A percentile compares a stretch with the other conserved stretches of the same genome.
Conservation (phyloP, 345 rosid genomes). For the Cardamine resedifolia region DNA sequence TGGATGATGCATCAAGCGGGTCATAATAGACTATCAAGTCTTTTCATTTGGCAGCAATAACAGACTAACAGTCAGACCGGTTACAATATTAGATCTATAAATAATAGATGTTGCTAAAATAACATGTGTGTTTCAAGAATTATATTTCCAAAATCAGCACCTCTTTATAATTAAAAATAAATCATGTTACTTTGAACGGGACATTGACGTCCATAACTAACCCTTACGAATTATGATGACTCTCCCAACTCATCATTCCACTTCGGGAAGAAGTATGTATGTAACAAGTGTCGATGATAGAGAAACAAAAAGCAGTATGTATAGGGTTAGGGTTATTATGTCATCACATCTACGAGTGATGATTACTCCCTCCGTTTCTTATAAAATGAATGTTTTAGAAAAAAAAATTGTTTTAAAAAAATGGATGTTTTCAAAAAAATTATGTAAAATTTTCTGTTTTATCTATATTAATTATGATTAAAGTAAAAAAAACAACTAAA, state of each 20-base stretch:
- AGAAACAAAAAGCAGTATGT: not conserved
- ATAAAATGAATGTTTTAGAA: too few species aligned
- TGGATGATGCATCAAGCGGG: not conserved
- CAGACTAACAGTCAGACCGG: too few species aligned
- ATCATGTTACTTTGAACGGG: conserved; percentile 2
- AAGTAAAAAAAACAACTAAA: too few species aligned
- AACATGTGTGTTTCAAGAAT: not conserved
- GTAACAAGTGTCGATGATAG: conserved; percentile 18
- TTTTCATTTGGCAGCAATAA: too few species aligned
- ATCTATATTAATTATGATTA: too few species aligned
- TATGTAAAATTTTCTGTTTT: too few species aligned
- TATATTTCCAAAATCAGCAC: not conserved
- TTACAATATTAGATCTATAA: too few species aligned
- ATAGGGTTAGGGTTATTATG: too few species aligned
- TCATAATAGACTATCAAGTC: not conserved
- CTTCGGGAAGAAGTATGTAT: conserved; percentile 13
- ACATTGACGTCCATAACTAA: conserved; percentile 27
- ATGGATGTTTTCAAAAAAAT: too few species aligned
- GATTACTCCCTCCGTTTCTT: too few species aligned
- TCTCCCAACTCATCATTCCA: conserved; percentile 14
- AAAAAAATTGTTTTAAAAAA: too few species aligned
- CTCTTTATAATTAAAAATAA: not conserved
- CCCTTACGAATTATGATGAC: conserved; percentile 1
- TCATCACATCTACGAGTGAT: too few species aligned
- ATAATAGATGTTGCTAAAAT: not conserved